Evolutionary conservation across 2,329 filamentous ascomycete genomes (phyloP), one percentile per base, ranked within the genome.

Genomic region (Parafenestella ontariensis): DNA sequence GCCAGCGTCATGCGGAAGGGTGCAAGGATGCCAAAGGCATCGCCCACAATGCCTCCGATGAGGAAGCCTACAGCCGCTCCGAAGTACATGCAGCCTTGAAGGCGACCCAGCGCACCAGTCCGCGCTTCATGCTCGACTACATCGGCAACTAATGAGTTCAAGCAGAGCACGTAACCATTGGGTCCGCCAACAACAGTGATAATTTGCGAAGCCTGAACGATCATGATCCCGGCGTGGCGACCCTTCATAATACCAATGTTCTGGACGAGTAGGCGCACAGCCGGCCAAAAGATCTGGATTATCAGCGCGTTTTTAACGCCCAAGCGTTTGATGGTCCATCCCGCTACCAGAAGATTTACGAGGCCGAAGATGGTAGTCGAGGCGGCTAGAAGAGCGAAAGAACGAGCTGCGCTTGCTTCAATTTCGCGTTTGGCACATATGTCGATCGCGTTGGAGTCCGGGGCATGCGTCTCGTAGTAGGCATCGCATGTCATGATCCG

Each of bases 401-500:
- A 82, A 1, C 78, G 78, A 0, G 89, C 87, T 1, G 87, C 89
- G 18, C 82, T 80, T 1, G 87, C 85, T 42, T 88, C 83, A 54
- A 91, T 88, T 58, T 85, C 83, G 49, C 83, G 83, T 29, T 81
- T 79, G 42, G 79, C 80, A 66, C 89, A 91, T 15, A 83, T 79
- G 54, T 87, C 83, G 3, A 78, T 33, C 10, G 78, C 3, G 71
- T 64, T 1, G 79, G 81, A 9, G 75, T 62, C 49, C 28, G 54
- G 45, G 77, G 83, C 0, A 81, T 89, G 83, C 2, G 77, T 77
- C 31, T 80, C 76, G 73, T 90, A 91, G 70, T 86, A 91, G 46
- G 83, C 82, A 49, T 91, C 86, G 73, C 89, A 91, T 45, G 85
- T 86, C 87, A 91, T 90, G 1, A 89, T 69, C 52, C 87, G 86